Conservation (phyloP, 73 alveolate species). For the Tetrahymena malaccensis region DNA sequence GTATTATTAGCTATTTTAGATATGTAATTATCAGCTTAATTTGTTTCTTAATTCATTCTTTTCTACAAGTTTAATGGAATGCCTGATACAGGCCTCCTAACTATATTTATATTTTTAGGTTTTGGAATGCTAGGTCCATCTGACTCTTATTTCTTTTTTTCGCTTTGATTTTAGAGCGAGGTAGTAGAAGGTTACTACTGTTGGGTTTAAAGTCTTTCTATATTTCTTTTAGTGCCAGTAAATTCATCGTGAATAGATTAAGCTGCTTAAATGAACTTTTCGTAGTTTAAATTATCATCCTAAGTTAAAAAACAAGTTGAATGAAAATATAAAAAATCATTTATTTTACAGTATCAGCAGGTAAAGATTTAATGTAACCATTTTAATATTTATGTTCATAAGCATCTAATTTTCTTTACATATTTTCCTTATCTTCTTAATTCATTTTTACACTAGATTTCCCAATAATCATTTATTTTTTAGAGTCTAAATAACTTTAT, state of each 20-base stretch:
- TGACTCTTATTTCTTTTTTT: neutral
- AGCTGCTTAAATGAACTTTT: conserved; percentile 15
- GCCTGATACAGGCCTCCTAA: neutral
- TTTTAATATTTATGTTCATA: conserved; percentile 22
- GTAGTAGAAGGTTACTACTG: neutral
- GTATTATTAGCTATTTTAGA: neutral
- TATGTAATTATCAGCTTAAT: neutral
- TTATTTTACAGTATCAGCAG: conserved; percentile 6
- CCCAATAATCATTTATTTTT: neutral
- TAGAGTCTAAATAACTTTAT: neutral
- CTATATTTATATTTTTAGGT: neutral
- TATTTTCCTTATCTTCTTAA: neutral
- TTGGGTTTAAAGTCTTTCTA: neutral
- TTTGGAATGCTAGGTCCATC: neutral
- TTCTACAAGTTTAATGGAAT: neutral
- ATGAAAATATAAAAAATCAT: too few species aligned
- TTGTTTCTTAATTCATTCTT: neutral
- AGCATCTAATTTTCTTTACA: neutral
- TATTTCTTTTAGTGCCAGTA: conserved; percentile 28
- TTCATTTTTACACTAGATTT: conserved; percentile 4
- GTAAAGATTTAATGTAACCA: conserved; percentile 15
- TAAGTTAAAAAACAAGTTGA: neutral
- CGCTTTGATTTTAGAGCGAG: neutral
- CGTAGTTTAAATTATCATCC: conserved; percentile 13
- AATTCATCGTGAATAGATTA: conserved; percentile 30